Evolutionary conservation across 768 basidiomycete genomes (phyloP).

Genomic region (Mrakia blollopis): DNA sequence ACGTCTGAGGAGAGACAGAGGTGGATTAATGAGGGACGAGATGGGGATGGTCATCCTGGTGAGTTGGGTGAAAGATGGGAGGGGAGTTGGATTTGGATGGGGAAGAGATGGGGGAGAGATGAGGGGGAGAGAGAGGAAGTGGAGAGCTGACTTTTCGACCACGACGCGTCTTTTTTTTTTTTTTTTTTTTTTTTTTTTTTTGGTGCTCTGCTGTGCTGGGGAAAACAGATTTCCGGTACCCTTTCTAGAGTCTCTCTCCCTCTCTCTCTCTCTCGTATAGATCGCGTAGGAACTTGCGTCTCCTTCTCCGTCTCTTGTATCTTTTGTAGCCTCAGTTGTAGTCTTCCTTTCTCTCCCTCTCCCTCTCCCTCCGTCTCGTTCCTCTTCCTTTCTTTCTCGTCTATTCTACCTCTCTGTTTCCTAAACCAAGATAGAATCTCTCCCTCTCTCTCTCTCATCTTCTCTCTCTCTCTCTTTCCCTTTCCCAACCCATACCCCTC

Average conservation of each 20-base stretch:
- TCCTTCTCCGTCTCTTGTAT: not conserved
- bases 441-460: no score
- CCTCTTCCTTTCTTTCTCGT: no score
- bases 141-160: not conserved
- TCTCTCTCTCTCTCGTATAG: not conserved
- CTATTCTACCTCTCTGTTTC: no score
- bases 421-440: no score
- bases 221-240: no score
- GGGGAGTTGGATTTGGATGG: no score
- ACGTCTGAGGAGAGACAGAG: not conserved
- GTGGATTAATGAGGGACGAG: slow-evolving; percentile 46
- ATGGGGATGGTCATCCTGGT: slow-evolving; percentile 52
- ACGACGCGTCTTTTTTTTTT: not conserved
- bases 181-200: not conserved
- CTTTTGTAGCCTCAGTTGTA: no score
- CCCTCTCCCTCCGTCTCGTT: no score
- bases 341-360: no score
- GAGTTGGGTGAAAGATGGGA: not conserved
- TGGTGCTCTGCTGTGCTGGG: no score
- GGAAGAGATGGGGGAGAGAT: not conserved
- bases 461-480: no score
- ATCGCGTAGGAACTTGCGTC: not conserved
- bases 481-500: no score
- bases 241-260: not conserved
- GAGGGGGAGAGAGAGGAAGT: slow-evolving; percentile 29